Percentiles rank a stretch among this genome's conserved stretches.
Conservation (phyloP, 352 stramenopile genomes). For the Pilasporangium apinafurcum region DNA sequence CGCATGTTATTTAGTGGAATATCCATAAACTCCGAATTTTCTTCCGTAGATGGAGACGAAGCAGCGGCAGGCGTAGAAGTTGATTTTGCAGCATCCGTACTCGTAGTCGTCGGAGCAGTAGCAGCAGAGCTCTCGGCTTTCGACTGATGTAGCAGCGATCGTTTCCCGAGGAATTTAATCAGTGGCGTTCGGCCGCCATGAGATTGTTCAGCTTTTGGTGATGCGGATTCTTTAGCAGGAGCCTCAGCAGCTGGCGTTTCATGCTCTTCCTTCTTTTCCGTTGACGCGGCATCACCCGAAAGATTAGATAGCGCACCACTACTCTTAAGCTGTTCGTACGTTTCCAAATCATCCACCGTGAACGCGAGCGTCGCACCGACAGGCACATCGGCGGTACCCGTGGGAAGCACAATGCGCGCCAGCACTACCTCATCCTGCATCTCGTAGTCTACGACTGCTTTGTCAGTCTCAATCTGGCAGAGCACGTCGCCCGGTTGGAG, state of each 20-base stretch:
- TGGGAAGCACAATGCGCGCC: conserved; percentile 90
- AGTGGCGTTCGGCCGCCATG: conserved; percentile 39
- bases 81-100: background rate
- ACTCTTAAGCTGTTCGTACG: conserved; percentile 49
- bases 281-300: too few species aligned
- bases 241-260: conserved; percentile 7
- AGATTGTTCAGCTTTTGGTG: too few species aligned
- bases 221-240: too few species aligned
- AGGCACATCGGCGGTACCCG: conserved; percentile 85
- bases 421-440: conserved; percentile 96
- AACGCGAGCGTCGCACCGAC: conserved; percentile 92
- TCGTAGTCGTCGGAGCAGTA: too few species aligned
- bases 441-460: conserved; percentile 98
- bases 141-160: conserved; percentile 44
- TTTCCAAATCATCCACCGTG: conserved; percentile 90
- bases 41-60: background rate
- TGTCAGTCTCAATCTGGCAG: conserved; percentile 98
- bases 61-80: conserved; percentile 2
- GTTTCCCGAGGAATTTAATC: conserved; percentile 87
- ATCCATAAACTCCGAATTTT: conserved; percentile 66
- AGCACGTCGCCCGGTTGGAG: conserved; percentile 91
- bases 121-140: background rate
- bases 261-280: conserved; percentile 33
- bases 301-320: conserved; percentile 63
- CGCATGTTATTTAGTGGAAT: conserved; percentile 93